Evolutionary conservation across 2,329 filamentous ascomycete genomes (phyloP), one percentile per base, ranked within the genome.

Genomic region (Fusarium devonianum): DNA sequence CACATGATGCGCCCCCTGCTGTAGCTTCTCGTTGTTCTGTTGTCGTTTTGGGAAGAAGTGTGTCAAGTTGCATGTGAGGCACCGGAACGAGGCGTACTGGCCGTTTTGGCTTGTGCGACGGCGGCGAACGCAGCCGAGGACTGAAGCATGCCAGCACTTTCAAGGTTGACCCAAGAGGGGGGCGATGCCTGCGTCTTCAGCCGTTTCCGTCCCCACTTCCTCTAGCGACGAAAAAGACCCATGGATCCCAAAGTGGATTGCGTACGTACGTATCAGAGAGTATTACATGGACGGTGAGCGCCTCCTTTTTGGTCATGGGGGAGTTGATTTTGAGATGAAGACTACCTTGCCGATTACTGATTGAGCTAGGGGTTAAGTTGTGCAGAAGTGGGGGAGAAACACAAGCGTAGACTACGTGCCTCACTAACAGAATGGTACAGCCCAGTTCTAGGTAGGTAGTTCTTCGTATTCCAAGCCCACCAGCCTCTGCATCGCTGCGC

Each of bases 301-400:
- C 55, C 56, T 44, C 56, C 41, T 45, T 59, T n/a, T 44, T 35
- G 56, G 41, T 38, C 55, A 52, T 40, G 40, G 44, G 55, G 26
- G 25, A 19, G 36, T n/a, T n/a, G n/a, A n/a, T n/a, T n/a, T n/a
- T n/a, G n/a, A n/a, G n/a, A n/a, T n/a, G n/a, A n/a, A n/a, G n/a
- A n/a, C n/a, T n/a, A n/a, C n/a, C n/a, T n/a, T n/a, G 23, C 19
- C 19, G 25, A 17, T 29, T 21, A 25, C 35, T 18, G 37, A 25
- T 44, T 39, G 39, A 34, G 10, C 30, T 17, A 42, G 42, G 29
- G 14, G 28, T 48, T 46, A 36, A 38, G 53, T 26, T 33, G 29
- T 17, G 29, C 26, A 42, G 25, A n/a, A 59, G 55, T 37, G 51
- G 51, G 45, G 46, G 35, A 16, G 19, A 40, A 14, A 60, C n/a